Base-by-base conservation (phyloP, 2,329 filamentous ascomycete genomes). In the Phialocephala subalpina region DNA sequence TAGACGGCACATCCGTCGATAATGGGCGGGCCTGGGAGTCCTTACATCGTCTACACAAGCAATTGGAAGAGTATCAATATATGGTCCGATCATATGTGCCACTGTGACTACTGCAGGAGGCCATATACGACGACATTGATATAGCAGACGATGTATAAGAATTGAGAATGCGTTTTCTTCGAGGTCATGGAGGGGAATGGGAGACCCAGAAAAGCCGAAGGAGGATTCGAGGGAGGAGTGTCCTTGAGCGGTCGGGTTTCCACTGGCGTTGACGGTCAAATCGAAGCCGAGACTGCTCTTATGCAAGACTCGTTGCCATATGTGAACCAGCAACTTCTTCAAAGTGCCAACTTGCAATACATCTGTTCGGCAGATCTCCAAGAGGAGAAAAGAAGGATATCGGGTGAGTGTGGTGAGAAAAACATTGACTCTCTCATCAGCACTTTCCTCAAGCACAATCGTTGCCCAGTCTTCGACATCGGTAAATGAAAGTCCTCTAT, bases 381-480 rank as follows among this genome's bases (percentile, higher is more conserved):
- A 33, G 3, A 77, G 63, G 3, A 78, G 33, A 61, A 77, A 73
- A 6, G 56, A 35, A 18, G 75, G 75, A 25, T 66, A 64, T 11
- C 58, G 25, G 3, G 58, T 52, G 20, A 52, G 20, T 3, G 58
- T 33, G 2, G 70, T 68, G 20, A 73, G 49, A 40, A 76, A 72
- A 29, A 73, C 69, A n/a, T 71, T 25, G 4, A 68, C 67, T 61
- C 66, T 73, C 36, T 65, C 65, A 27, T 74, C 69, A n/a, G 67
- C 27, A 52, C 52, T 35, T 11, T 66, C 42, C 35, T 63, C 70
- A 7, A 68, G 63, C 1, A 77, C 18, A 58, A 77, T 69, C 66
- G 71, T 73, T 33, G 68, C 68, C 75, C 76, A 78, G 36, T 63
- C n/a, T 1, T 63, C 42, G 25, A 77, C 60, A 68, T 78, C 73